phyloP scores from a whole-genome alignment of 257 asterid genomes.

The Nemophila menziesii region DNA sequence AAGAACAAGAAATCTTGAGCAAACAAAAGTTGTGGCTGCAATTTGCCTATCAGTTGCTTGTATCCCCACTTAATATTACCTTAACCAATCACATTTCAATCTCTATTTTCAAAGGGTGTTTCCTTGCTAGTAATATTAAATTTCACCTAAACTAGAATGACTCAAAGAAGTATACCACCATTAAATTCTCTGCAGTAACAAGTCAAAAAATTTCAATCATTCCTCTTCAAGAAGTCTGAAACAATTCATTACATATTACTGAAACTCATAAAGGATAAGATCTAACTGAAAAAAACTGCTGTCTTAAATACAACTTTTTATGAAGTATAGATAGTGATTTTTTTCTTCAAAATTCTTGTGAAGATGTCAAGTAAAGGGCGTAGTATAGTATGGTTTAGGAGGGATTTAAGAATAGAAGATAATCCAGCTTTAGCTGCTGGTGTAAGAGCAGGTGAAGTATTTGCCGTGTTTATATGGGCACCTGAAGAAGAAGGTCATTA shows the following conservation, averaged over 20 bases:
- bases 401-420: conserved; percentile 91
- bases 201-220: neutral
- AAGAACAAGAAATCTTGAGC: neutral
- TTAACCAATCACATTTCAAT: conserved; percentile 1
- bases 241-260: neutral
- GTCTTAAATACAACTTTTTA: conserved; percentile 4
- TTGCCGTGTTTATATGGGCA: conserved; percentile 74
- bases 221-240: neutral
- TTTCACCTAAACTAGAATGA: neutral
- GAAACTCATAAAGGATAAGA: neutral
- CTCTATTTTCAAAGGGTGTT: neutral
- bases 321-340: conserved; percentile 13
- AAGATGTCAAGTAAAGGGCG: conserved; percentile 55
- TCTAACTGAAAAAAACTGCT: neutral
- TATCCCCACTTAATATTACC: neutral
- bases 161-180: neutral
- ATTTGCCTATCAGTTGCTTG: neutral
- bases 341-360: conserved; percentile 12
- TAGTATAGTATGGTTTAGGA: conserved; percentile 89
- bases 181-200: neutral
- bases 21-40: conserved; percentile 3
- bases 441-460: conserved; percentile 68
- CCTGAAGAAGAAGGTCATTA: conserved; percentile 90
- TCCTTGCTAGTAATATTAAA: neutral
- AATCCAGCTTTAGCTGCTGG: conserved; percentile 85